phyloP scores from a whole-genome alignment of 495 filamentous ascomycete genomes.

The Jackrogersella multiformis region DNA sequence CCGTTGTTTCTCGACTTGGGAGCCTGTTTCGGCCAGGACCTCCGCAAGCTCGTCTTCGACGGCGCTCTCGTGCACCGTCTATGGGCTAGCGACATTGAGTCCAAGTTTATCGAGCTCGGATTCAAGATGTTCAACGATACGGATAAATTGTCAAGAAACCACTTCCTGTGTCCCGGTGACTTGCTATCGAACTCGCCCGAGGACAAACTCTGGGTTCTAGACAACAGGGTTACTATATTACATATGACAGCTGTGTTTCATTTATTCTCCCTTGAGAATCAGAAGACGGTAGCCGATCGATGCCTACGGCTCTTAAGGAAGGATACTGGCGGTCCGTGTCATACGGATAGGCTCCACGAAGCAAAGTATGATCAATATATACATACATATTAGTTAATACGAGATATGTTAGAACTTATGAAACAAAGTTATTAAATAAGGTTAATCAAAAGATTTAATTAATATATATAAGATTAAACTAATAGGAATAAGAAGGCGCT shows the following conservation, averaged over 20 bases:
- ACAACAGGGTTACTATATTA: slow-evolving; percentile 40
- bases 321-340: slow-evolving; percentile 35
- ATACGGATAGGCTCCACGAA: no score
- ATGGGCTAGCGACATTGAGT: slow-evolving; percentile 60
- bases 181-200: slow-evolving; percentile 21
- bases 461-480: no score
- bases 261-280: slow-evolving; percentile 38
- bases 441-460: no score
- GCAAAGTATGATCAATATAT: no score
- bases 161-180: slow-evolving; percentile 51
- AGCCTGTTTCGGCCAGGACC: slow-evolving; percentile 61
- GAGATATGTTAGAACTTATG: no score
- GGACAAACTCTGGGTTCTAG: slow-evolving; percentile 25
- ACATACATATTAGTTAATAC: no score
- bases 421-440: no score
- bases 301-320: slow-evolving; percentile 44
- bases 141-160: slow-evolving; percentile 51
- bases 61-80: slow-evolving; percentile 54
- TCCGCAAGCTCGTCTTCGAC: slow-evolving; percentile 58
- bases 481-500: no score
- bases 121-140: slow-evolving; percentile 52
- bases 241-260: slow-evolving; percentile 40
- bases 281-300: slow-evolving; percentile 29
- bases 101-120: slow-evolving; percentile 60
- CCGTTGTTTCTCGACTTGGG: slow-evolving; percentile 59